Percentiles rank a stretch among this genome's conserved stretches.
Conservation (phyloP, 805 yeast genomes). For the Pichia sporocuriosa region DNA sequence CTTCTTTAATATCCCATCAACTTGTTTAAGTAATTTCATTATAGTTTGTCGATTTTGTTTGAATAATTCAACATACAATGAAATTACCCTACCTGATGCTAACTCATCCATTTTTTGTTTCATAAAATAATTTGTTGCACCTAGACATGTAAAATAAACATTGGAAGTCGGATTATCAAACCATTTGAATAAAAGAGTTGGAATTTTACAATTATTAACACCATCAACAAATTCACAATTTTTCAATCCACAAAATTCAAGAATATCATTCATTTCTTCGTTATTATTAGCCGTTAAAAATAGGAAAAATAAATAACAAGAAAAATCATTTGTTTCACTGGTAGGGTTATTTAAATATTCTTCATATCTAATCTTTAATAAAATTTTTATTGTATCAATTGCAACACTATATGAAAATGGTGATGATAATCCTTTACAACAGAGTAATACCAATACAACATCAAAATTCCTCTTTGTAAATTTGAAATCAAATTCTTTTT, state of each 20-base stretch:
- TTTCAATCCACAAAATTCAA: slow-evolving; percentile 30
- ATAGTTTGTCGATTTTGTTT: slow-evolving; percentile 13
- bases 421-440: slow-evolving; percentile 51
- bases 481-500: slow-evolving; percentile 32
- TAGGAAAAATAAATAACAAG: slow-evolving; percentile 27
- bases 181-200: slow-evolving; percentile 24
- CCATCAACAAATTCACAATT: slow-evolving; percentile 28
- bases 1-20: slow-evolving; percentile 17
- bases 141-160: slow-evolving; percentile 15
- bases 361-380: slow-evolving; percentile 38
- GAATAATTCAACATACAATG: slow-evolving; percentile 15
- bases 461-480: slow-evolving; percentile 45
- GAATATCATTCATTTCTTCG: slow-evolving; percentile 27
- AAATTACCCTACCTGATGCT: slow-evolving; percentile 20
- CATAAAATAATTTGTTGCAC: slow-evolving; percentile 18
- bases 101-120: slow-evolving; percentile 21
- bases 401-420: slow-evolving; percentile 51
- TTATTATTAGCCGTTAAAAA: slow-evolving; percentile 33
- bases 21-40: slow-evolving; percentile 17
- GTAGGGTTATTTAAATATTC: slow-evolving; percentile 21
- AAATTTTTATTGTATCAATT: slow-evolving; percentile 35
- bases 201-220: slow-evolving; percentile 32
- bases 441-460: slow-evolving; percentile 38
- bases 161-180: slow-evolving; percentile 10
- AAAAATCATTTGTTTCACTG: slow-evolving; percentile 11